Evolutionary conservation across 208 protist genomes (phyloP), one percentile per base, ranked within the genome.

Genomic region (Trypanosoma rangeli): DNA sequence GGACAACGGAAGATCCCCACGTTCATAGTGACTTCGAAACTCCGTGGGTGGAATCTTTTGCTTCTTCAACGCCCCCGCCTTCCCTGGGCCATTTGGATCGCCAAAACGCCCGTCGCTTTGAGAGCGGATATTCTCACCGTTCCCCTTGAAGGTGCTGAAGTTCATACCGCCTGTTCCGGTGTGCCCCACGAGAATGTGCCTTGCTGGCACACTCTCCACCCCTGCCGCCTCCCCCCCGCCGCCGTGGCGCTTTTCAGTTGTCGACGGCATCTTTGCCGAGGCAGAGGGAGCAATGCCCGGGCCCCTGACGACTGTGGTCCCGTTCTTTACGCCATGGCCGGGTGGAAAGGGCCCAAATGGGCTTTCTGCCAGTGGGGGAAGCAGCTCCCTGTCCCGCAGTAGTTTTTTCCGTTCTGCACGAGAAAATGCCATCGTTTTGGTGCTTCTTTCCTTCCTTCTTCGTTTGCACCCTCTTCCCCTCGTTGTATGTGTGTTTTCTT

Each of bases 1-100:
- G 50, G 90, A 87, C 22, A 99, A 86, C 1, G 98, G 98, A 22
- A 99, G 78, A 80, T 99, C 98, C 24, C 98, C 98, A 26, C 98
- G 84, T 58, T 99, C 97, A 82, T 99, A 99, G 80, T 99, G 98
- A 13, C 83, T 85, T 29, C 98, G 86, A 76, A 99, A 99, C 64
- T 99, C 93, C 1, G 97, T 99, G 5, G 90, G 90, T 28, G 84
- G 83, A 54, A 95, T 92, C 48, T 68, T 71, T 61, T 91, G 85
- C 78, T 92, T 92, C 60, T 49, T 53, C 57, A 85, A 83, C 13
- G 86, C 90, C 8, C 87, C 86, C 1, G 87, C 82, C 52, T 78
- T 74, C n/a, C 84, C 86, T n/a, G 90, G 90, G 15, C 90, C 90
- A 7, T 64, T 63, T 0, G 85, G 84, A 64, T 92, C 80, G 22